Base-by-base conservation (phyloP, 208 protist genomes). In the Spongospora subterranea region DNA sequence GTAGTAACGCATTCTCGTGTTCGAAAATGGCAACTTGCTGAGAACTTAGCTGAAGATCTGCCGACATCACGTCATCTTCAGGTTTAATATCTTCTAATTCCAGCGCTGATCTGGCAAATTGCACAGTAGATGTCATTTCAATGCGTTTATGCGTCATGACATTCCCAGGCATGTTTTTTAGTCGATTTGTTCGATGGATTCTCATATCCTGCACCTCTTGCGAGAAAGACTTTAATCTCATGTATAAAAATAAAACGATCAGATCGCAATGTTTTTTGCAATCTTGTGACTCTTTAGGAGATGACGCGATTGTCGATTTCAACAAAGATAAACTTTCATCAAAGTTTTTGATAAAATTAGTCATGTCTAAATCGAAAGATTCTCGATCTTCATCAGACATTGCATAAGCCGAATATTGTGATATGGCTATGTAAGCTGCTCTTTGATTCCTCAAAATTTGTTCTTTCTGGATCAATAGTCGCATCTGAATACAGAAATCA, bases 261-360 rank as follows among this genome's bases (percentile, higher is more conserved):
- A 82, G 71, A n/a, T 43, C 35, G 35, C 35, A 82, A 82, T 82
- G 71, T n/a, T 45, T 35, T 35, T 82, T 82, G 71, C n/a, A 43
- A n/a, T 82, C 71, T 45, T 20, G 13, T 13, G n/a, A 45, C 6
- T 6, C 71, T 43, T 35, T 43, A 6, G n/a, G 35, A 20, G 40
- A 45, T n/a, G 71, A 45, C 6, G 17, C 17, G 13, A 43, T 43
- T n/a, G 17, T 39, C n/a, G n/a, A 40, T 43, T 35, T 6, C 71
- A 82, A 43, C 6, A 82, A n/a, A 45, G n/a, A 20, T 13, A 82
- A 43, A 13, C 35, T 43, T 35, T 82, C 17, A 43, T 43, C 71
- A n/a, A 82, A 82, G 6, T 6, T 13, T 43, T 82, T 82, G 71
- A 35, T n/a, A 43, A 82, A 82, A 13, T 13, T 43, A n/a, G n/a